Conservation (phyloP, 129 eudicot species). For the Tanacetum coccineum region DNA sequence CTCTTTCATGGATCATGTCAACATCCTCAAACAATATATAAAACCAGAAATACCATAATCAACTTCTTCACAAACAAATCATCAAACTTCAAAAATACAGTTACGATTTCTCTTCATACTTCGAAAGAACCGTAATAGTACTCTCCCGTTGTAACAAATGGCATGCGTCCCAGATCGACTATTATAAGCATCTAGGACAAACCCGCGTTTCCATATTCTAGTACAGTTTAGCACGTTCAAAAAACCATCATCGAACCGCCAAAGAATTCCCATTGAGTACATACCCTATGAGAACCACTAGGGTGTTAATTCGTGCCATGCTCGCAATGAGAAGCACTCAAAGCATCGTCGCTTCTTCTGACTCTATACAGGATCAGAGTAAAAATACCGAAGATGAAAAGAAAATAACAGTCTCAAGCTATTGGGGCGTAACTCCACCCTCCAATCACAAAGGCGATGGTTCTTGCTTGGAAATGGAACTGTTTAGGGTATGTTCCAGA, state of each 20-base stretch:
- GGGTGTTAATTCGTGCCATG: slow-evolving; percentile 18
- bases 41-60: neutral
- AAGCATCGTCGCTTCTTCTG: slow-evolving; percentile 12
- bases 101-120: neutral
- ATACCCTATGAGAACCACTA: neutral
- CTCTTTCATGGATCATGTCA: slow-evolving; percentile 17
- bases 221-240: slow-evolving; percentile 13
- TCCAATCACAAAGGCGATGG: slow-evolving; percentile 40
- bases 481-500: slow-evolving; percentile 49
- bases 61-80: slow-evolving; percentile 6
- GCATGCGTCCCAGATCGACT: slow-evolving; percentile 37
- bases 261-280: slow-evolving; percentile 3
- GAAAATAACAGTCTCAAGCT: slow-evolving; percentile 33
- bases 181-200: slow-evolving; percentile 25
- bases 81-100: neutral
- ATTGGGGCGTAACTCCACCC: slow-evolving; percentile 56
- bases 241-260: neutral
- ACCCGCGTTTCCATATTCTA: slow-evolving; percentile 24
- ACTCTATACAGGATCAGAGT: neutral
- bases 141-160: slow-evolving; percentile 10
- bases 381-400: slow-evolving; percentile 8
- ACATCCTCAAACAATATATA: slow-evolving; percentile 17
- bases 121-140: slow-evolving; percentile 25
- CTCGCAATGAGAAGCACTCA: slow-evolving; percentile 33
- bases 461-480: slow-evolving; percentile 61